A percentile compares a stretch with the other conserved stretches of the same genome.
Evolutionary conservation across 2,329 filamentous ascomycete genomes (phyloP).

Genomic region (Metarhizium album): DNA sequence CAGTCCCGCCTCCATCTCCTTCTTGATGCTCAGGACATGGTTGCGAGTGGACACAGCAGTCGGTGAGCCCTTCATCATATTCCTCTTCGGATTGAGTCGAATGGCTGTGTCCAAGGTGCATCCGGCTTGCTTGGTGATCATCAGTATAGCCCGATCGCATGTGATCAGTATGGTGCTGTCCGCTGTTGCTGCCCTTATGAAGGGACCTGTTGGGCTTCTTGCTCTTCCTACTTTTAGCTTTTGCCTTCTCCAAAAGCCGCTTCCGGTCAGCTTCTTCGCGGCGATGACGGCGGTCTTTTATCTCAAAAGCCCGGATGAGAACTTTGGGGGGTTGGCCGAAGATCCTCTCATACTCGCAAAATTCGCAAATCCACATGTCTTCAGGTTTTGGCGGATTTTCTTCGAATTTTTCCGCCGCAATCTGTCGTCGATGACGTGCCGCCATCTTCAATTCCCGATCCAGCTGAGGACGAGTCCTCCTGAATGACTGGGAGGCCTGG

Average conservation of each 20-base stretch:
- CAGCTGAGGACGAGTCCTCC: constrained; percentile 53
- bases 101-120: constrained; percentile 20
- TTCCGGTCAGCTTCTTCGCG: constrained; percentile 80
- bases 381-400: constrained; percentile 59
- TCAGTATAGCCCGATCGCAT: constrained; percentile 13
- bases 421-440: constrained; percentile 64
- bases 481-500: constrained; percentile 27
- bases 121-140: constrained; percentile 11
- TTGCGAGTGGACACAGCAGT: constrained; percentile 14
- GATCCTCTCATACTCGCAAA: constrained; percentile 95
- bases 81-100: constrained; percentile 29
- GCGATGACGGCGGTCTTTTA: constrained; percentile 79
- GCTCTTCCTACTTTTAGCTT: constrained; percentile 82
- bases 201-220: constrained; percentile 63
- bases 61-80: constrained; percentile 25
- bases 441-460: constrained; percentile 64
- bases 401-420: constrained; percentile 67
- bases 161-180: constrained; percentile 14
- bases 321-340: constrained; percentile 80
- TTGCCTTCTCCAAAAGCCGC: constrained; percentile 79
- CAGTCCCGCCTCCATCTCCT: constrained; percentile 8
- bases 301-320: constrained; percentile 84
- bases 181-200: constrained; percentile 17
- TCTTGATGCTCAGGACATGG: constrained; percentile 8
- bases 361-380: constrained; percentile 92